Evolutionary conservation across 805 yeast genomes (phyloP).

Genomic region (Spathaspora girioi): DNA sequence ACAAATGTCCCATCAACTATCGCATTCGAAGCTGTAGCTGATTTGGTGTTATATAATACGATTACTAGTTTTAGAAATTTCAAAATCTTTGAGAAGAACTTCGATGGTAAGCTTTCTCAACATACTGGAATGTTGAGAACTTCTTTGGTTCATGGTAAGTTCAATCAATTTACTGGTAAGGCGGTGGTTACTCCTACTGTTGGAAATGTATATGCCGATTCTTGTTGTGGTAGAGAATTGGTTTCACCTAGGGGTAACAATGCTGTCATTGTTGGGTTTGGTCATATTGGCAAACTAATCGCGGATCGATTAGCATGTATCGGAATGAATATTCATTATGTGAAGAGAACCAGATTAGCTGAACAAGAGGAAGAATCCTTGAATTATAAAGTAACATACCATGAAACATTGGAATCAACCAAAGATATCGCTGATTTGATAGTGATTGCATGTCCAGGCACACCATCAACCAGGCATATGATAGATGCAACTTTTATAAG

Average conservation of each 20-base stretch:
- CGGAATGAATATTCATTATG: conserved; percentile 65
- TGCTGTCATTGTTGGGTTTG: conserved; percentile 71
- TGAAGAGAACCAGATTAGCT: conserved; percentile 49
- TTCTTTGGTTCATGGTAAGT: conserved; percentile 30
- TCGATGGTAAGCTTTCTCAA: conserved; percentile 27
- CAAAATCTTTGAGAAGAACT: conserved; percentile 39
- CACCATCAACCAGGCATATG: conserved; percentile 52
- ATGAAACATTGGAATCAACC: conserved; percentile 28
- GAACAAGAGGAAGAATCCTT: conserved; percentile 28
- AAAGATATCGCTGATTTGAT: conserved; percentile 51
- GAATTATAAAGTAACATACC: conserved; percentile 45
- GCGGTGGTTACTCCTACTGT: conserved; percentile 8
- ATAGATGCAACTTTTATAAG: conserved; percentile 47
- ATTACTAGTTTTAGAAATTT: conserved; percentile 53
- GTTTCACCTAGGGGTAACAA: conserved; percentile 56
- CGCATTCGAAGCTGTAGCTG: conserved; percentile 72
- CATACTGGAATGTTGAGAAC: conserved; percentile 44
- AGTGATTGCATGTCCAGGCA: conserved; percentile 65
- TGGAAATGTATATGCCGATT: conserved; percentile 33
- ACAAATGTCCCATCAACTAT: conserved; percentile 56
- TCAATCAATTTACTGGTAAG: conserved; percentile 30
- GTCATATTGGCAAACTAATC: conserved; percentile 66
- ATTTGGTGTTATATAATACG: conserved; percentile 58
- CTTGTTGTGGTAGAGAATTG: conserved; percentile 43
- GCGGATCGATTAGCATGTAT: conserved; percentile 52